Base-by-base conservation (phyloP, 176 grass and related monocot genomes). In the Oryza meridionalis region DNA sequence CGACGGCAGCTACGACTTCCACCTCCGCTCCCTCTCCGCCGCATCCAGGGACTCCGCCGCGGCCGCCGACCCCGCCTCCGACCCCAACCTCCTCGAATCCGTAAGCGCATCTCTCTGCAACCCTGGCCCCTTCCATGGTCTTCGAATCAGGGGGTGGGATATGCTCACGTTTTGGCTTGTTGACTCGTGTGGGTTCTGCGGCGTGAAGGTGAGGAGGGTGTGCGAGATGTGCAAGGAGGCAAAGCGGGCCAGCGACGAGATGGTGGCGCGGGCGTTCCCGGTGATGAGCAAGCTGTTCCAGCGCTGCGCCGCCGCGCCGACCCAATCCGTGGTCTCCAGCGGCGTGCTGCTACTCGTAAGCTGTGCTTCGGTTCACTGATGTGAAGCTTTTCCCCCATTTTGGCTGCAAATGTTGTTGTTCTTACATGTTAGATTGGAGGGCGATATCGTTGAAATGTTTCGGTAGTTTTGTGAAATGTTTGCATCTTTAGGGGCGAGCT, bases 251-350 rank as follows among this genome's bases (percentile, higher is more conserved):
- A 90, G 84, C 76, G 96, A 94, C 59, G 93, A 98, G 85, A 88
- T 98, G 77, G 89, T 95, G 70, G 91, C 93, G 51, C 85, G 96
- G 72, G 91, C 93, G 51, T 93, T 94, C 59, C 91, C 90, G 22
- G 93, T 91, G 74, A 90, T 98, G 79, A 90, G 84, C 93, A 98
- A 98, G 81, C 89, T 98, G 14, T 98, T 93, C 90, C 93, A 98
- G 69, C 88, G 93, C 81, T 95, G 91, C 70, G 84, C 92, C 19
- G 77, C 91, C 25, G 93, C 89, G 11, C 88, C 86, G 9, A 79
- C 86, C 51, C 93, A 95, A 43, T 93, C 93, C 10, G 87, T 85
- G 47, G 87, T 83, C 38, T 98, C 93, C 81, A 95, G 83, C 78
- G 96, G 93, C 35, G 70, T 89, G 49, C 91, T 98, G 27, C 83